A percentile compares a stretch with the other conserved stretches of the same genome.
Evolutionary conservation across 1,284 basidiomycete genomes (phyloP).

Genomic region (Fomes fomentarius): DNA sequence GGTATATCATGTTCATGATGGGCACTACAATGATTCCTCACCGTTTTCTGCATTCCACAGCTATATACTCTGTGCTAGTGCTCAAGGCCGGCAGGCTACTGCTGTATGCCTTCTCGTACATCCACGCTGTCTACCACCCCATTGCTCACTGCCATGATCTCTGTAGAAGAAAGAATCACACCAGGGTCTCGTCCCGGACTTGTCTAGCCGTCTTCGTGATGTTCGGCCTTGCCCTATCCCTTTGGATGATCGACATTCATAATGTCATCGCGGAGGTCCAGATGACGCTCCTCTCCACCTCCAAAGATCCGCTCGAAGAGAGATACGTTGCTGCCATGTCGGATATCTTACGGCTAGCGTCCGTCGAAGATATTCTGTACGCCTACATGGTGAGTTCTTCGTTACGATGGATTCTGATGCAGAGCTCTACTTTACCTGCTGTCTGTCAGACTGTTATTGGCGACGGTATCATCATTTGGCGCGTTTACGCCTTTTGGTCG

Average conservation of each 20-base stretch:
- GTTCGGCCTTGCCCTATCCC: conserved; percentile 14
- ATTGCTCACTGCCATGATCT: background rate
- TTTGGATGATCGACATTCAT: conserved; percentile 22
- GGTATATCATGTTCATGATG: background rate
- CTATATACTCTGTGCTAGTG: conserved; percentile 11
- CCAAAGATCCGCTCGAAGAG: conserved; percentile 5
- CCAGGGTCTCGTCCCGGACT: conserved; percentile 8
- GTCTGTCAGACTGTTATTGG: conserved; percentile 14
- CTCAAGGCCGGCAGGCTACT: conserved; percentile 1
- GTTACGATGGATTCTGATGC: background rate
- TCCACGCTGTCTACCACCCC: background rate
- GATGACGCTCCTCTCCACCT: conserved; percentile 5
- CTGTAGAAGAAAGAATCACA: conserved; percentile 1
- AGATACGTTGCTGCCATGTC: conserved; percentile 1
- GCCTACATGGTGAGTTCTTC: conserved; percentile 12
- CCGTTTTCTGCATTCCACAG: background rate
- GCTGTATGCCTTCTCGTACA: background rate
- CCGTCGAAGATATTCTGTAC: conserved; percentile 15
- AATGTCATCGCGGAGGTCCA: conserved; percentile 10
- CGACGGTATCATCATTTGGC: conserved; percentile 17
- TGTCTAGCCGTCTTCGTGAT: conserved; percentile 13
- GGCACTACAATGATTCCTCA: background rate
- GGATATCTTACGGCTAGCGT: background rate
- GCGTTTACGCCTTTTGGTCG: conserved; percentile 21
- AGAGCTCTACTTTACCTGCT: background rate